A percentile compares a stretch with the other conserved stretches of the same genome.
Evolutionary conservation across 805 yeast species (phyloP).

Genomic region (Wickerhamomyces kurtzmanii): DNA sequence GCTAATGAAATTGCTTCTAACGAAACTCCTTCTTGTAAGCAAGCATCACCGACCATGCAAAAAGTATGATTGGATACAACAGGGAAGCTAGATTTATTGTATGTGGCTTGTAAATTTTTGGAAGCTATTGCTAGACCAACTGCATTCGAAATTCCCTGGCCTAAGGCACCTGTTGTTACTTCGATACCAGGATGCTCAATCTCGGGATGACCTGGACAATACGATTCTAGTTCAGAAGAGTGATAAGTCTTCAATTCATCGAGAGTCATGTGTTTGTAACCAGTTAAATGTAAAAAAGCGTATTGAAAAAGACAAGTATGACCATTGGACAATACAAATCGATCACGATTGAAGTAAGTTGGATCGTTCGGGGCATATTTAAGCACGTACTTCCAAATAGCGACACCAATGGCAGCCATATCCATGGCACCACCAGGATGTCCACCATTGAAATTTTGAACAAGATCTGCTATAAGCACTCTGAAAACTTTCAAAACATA

Average conservation of each 20-base stretch:
- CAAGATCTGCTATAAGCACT: slow-evolving; percentile 22
- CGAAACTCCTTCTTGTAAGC: slow-evolving; percentile 30
- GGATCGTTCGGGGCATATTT: slow-evolving; percentile 21
- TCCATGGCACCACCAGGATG: slow-evolving; percentile 32
- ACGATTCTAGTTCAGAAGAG: slow-evolving; percentile 14
- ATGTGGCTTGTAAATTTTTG: slow-evolving; percentile 23
- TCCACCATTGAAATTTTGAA: slow-evolving; percentile 25
- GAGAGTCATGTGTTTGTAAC: slow-evolving; percentile 23
- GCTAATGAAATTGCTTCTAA: slow-evolving; percentile 28
- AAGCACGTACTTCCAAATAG: slow-evolving; percentile 24
- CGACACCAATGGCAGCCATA: slow-evolving; percentile 28
- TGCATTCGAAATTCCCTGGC: slow-evolving; percentile 31
- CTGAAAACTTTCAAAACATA: slow-evolving; percentile 21
- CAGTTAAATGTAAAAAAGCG: slow-evolving; percentile 18
- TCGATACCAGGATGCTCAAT: slow-evolving; percentile 27
- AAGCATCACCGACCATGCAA: slow-evolving; percentile 29
- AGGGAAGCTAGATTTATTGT: slow-evolving; percentile 21
- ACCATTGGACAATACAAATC: slow-evolving; percentile 28
- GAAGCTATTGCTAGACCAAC: slow-evolving; percentile 29
- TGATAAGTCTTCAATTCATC: slow-evolving; percentile 25
- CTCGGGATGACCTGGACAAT: slow-evolving; percentile 31
- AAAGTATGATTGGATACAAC: slow-evolving; percentile 21
- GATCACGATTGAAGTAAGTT: slow-evolving; percentile 24
- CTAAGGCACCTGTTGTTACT: slow-evolving; percentile 30
- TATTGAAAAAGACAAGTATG: slow-evolving; percentile 26